phyloP scores from a whole-genome alignment of 2,329 filamentous ascomycete species.

The Aphanocladium album region DNA sequence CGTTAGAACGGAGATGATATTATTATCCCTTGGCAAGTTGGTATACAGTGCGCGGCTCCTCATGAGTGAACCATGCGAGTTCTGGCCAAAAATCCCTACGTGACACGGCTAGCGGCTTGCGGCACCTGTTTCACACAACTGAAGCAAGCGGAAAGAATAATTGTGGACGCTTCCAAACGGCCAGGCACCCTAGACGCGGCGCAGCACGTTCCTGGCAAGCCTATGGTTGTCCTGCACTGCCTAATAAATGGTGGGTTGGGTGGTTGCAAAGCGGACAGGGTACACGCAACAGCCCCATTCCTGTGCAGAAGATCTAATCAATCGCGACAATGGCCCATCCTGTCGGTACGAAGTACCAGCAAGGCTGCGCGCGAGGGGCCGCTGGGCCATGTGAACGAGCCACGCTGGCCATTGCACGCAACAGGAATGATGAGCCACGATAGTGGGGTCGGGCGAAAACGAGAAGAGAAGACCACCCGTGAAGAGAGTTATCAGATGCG shows the following conservation, averaged over 20 bases:
- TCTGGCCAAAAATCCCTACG: not conserved
- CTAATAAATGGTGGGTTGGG: not conserved
- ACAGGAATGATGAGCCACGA: not conserved
- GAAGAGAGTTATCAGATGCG: not conserved
- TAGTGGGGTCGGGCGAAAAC: not conserved
- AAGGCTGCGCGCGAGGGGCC: not conserved
- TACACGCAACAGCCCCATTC: not conserved
- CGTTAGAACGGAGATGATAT: not conserved
- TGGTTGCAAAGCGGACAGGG: not conserved
- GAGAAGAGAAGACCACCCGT: not conserved
- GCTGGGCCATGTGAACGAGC: not conserved
- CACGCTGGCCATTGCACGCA: not conserved
- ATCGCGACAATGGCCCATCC: conserved; percentile 1
- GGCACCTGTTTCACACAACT: not conserved
- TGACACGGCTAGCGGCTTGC: not conserved
- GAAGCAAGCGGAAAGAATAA: not conserved
- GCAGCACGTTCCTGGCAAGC: not conserved
- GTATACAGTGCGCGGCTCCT: not conserved
- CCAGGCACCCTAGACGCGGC: not conserved
- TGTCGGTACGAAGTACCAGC: conserved; percentile 1
- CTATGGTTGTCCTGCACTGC: not conserved
- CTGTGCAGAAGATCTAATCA: conserved; percentile 8
- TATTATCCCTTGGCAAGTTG: not conserved
- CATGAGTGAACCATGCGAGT: not conserved
- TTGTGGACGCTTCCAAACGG: not conserved